Evolutionary conservation across 441 rosid species (phyloP).

Genomic region (Populus trichocarpa): DNA sequence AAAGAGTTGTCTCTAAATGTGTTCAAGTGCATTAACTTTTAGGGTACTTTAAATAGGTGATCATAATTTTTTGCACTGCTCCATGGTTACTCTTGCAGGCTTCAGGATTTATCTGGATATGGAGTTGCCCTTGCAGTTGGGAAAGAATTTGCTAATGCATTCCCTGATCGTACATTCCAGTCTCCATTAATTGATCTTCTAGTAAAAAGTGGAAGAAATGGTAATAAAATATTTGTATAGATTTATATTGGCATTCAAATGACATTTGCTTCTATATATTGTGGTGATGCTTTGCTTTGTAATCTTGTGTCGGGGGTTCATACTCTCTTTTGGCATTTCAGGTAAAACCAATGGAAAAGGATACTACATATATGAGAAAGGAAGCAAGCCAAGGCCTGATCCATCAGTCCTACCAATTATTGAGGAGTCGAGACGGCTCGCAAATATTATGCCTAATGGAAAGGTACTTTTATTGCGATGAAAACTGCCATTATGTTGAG

Average conservation of each 20-base stretch:
- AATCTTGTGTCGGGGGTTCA: neutral
- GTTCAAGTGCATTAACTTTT: neutral
- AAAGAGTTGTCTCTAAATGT: neutral
- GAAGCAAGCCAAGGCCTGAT: slow-evolving; percentile 85
- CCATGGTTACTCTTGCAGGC: slow-evolving; percentile 46
- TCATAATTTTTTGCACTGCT: slow-evolving; percentile 13
- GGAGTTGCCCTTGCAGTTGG: slow-evolving; percentile 72
- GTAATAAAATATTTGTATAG: slow-evolving; percentile 26
- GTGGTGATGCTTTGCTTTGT: neutral
- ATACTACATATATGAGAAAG: slow-evolving; percentile 75
- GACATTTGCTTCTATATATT: slow-evolving; percentile 7
- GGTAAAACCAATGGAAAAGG: slow-evolving; percentile 93
- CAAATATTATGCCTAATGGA: slow-evolving; percentile 84
- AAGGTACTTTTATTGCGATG: slow-evolving; percentile 48
- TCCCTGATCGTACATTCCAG: slow-evolving; percentile 51
- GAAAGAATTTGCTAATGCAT: slow-evolving; percentile 55
- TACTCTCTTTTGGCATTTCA: slow-evolving; percentile 23
- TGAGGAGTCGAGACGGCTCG: slow-evolving; percentile 61
- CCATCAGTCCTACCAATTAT: slow-evolving; percentile 60
- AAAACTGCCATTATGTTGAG: slow-evolving; percentile 3
- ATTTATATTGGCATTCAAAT: slow-evolving; percentile 2
- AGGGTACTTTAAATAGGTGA: neutral
- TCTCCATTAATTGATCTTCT: slow-evolving; percentile 72
- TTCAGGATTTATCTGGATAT: slow-evolving; percentile 85
- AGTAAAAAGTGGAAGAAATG: slow-evolving; percentile 75